phyloP scores from a whole-genome alignment of 345 rosid species.

The Brassica juncea region DNA sequence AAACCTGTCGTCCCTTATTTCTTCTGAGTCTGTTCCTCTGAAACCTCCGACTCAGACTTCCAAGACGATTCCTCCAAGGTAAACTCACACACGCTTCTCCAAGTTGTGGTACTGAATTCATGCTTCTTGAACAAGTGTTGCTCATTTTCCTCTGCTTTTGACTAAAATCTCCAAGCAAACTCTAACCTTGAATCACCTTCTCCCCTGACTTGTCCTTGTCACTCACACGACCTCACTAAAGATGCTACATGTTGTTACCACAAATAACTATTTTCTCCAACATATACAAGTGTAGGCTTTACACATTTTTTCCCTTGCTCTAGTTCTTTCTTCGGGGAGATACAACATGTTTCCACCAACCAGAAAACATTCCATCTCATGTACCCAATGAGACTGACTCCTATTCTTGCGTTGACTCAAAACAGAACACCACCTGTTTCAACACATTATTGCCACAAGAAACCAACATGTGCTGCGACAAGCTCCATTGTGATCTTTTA shows the following conservation, averaged over 20 bases:
- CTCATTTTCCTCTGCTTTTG: neutral
- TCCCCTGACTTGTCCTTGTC: neutral
- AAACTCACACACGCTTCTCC: neutral
- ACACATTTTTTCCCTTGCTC: neutral
- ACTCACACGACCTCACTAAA: neutral
- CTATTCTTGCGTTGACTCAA: neutral
- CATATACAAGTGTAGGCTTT: neutral
- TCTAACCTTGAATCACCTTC: neutral
- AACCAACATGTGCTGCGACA: neutral
- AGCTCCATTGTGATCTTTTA: neutral
- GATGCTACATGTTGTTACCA: neutral
- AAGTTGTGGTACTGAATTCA: neutral
- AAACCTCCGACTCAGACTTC: neutral
- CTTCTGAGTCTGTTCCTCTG: too few relatives aligned
- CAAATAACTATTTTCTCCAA: neutral
- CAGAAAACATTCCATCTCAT: neutral
- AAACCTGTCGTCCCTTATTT: neutral
- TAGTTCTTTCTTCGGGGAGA: neutral
- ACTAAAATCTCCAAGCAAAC: neutral
- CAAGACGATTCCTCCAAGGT: neutral
- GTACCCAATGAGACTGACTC: neutral
- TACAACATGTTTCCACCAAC: neutral
- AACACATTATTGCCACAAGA: neutral
- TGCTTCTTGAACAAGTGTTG: neutral
- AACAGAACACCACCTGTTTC: neutral